phyloP scores from a whole-genome alignment of 176 grass and related monocot species.

The Typha latifolia region DNA sequence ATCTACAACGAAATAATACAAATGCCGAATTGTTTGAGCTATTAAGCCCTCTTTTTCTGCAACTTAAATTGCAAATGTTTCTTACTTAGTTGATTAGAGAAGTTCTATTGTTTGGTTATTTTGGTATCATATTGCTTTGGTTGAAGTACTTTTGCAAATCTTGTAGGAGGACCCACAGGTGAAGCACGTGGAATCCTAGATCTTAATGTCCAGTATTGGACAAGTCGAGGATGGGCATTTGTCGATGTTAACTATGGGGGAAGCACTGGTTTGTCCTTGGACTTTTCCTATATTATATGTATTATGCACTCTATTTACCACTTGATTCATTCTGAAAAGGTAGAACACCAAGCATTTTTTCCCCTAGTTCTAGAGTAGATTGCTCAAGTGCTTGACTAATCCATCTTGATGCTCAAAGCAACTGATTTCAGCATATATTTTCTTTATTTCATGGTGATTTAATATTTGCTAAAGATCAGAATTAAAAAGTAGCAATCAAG shows the following conservation, averaged over 20 bases:
- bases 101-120: not conserved
- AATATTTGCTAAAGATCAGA: too few species aligned
- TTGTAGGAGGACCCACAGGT: slow-evolving; percentile 73
- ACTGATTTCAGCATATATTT: not conserved
- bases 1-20: not conserved
- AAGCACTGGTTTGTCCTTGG: slow-evolving; percentile 63
- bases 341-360: not conserved
- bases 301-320: not conserved
- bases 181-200: slow-evolving; percentile 60
- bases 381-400: not conserved
- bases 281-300: slow-evolving; percentile 1
- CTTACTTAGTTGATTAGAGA: not conserved
- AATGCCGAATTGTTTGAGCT: not conserved
- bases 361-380: not conserved
- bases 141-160: slow-evolving; percentile 1
- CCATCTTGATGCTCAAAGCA: not conserved
- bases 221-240: slow-evolving; percentile 91
- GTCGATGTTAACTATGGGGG: slow-evolving; percentile 97
- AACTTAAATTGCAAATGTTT: not conserved
- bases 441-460: too few species aligned
- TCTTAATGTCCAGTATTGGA: slow-evolving; percentile 90
- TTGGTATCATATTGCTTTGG: not conserved
- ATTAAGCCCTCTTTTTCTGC: not conserved
- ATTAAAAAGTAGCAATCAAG: too few species aligned
- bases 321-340: not conserved